Percentiles rank a stretch among this genome's conserved stretches.
These are phyloP conservation scores for Boletus speciosus DNA, from an alignment of 768 basidiomycete species.

Conservation along the genomic window DNA sequence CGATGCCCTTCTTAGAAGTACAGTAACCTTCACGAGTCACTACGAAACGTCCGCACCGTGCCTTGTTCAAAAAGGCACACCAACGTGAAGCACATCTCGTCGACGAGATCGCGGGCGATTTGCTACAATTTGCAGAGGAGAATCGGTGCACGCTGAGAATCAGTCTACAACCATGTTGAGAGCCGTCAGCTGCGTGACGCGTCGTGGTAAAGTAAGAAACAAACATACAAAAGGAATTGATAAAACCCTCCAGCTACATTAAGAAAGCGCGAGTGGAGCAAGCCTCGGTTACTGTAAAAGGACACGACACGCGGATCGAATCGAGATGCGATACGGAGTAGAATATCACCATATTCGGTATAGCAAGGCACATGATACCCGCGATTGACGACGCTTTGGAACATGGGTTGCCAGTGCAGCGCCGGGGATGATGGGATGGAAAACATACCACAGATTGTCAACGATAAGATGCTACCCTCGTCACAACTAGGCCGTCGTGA, in stretches of 20 bases:
- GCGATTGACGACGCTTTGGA: too few relatives aligned
- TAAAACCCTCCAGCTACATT: conserved; percentile 1
- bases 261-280: background rate
- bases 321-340: too few relatives aligned
- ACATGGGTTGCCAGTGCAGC: too few relatives aligned
- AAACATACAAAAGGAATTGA: background rate
- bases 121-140: background rate
- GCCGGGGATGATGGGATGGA: too few relatives aligned
- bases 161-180: conserved; percentile 6
- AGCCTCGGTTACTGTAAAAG: too few relatives aligned
- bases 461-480: too few relatives aligned
- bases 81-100: background rate
- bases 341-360: too few relatives aligned
- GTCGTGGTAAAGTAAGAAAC: too few relatives aligned
- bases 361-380: too few relatives aligned
- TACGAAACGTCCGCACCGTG: background rate
- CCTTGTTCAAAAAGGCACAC: conserved; percentile 2
- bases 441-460: too few relatives aligned
- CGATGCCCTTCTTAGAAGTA: background rate
- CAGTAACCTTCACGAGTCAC: background rate
- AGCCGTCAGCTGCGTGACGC: too few relatives aligned
- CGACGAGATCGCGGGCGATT: background rate
- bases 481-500: too few relatives aligned
- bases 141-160: conserved; percentile 1
- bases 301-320: background rate